Conservation (phyloP, 179 eudicot genomes). For the Camellia oleifera region DNA sequence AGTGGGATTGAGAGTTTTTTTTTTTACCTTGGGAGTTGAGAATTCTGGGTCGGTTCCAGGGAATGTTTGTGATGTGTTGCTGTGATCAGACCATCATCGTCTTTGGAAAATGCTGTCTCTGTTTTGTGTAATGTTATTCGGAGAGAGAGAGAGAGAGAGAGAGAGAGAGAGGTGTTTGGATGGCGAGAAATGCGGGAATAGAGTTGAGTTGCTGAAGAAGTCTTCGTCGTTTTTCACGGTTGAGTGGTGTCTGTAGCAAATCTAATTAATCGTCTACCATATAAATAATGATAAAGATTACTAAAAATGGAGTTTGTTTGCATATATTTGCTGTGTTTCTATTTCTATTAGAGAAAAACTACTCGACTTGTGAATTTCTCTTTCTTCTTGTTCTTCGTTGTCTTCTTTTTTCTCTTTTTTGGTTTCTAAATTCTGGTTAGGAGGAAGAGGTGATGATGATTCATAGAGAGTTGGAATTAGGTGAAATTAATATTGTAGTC, state of each 20-base stretch:
- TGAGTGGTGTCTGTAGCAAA: neutral
- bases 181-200: neutral
- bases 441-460: no score
- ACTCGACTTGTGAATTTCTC: no score
- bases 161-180: neutral
- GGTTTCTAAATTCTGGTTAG: no score
- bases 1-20: neutral
- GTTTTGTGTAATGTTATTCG: neutral
- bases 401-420: no score
- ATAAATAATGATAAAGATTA: neutral
- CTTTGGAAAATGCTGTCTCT: neutral
- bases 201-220: neutral
- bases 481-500: no score
- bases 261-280: neutral
- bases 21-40: slow-evolving; percentile 14
- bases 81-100: neutral
- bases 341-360: no score
- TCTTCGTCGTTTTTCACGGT: slow-evolving; percentile 8
- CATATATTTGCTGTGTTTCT: no score
- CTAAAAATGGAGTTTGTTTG: neutral
- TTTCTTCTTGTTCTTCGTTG: neutral
- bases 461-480: no score
- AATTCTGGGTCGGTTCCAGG: slow-evolving; percentile 5
- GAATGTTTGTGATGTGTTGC: neutral
- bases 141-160: slow-evolving; percentile 1